Base-by-base conservation (phyloP, 129 eudicot genomes). In the Cynara cardunculus region DNA sequence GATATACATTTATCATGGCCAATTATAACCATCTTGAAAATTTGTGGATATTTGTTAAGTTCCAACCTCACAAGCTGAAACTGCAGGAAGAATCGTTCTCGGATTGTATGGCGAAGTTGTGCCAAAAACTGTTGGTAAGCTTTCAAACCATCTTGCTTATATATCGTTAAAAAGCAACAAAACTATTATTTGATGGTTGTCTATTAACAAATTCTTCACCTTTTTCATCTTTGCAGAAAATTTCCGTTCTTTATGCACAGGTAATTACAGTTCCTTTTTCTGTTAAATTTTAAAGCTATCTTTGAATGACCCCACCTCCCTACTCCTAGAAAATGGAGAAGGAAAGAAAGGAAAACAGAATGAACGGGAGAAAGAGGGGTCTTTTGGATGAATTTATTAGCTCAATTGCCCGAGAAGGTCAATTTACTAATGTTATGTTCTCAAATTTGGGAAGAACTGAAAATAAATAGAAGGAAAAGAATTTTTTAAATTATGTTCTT, bases 191-290 rank as follows among this genome's bases (percentile, higher is more conserved):
- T 72, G 56, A 64, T 64, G 69, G 69, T 64, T 24, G 22, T 22
- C 11, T 19, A 64, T n/a, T 35, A n/a, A 66, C 77, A 53, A 44
- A 82, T 82, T 34, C 26, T 37, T 74, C 25, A 19, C 12, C 69
- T 6, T 82, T 80, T 53, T 71, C 28, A 4, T 53, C 74, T 77
- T 82, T 85, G 89, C 96, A 93, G 97, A 93, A 80, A 90, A 93
- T 82, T 93, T 92, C 71, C 89, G 97, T 75, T 90, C 92, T 68
- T 81, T 93, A 61, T 93, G 97, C 85, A 93, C 97, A 89, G 97
- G 97, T 93, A 89, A 32, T 31, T 35, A 66, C 12, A 14, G 31
- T 75, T 83, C 73, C 28, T 32, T 32, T 70, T 73, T 74, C n/a
- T 18, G 11, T 70, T 70, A 14, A 4, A 56, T 56, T 68, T 68